Evolutionary conservation across 768 basidiomycete species (phyloP).

Genomic region (Coprinopsis sp.): DNA sequence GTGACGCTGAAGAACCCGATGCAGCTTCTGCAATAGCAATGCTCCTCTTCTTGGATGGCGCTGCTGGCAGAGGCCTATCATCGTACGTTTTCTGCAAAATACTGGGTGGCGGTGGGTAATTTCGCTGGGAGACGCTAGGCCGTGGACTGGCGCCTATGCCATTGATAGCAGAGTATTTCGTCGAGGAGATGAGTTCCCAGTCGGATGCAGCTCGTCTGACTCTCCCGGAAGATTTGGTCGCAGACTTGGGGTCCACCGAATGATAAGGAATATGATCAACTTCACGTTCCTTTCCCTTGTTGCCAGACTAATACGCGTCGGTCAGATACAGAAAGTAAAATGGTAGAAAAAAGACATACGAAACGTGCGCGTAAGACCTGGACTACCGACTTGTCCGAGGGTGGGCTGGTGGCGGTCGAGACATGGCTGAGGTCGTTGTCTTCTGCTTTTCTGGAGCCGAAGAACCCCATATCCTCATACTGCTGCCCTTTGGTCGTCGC

Average conservation of each 20-base stretch:
- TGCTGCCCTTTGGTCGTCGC: conserved; percentile 13
- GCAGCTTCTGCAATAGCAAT: background rate
- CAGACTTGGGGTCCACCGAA: conserved; percentile 3
- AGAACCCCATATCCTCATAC: conserved; percentile 51
- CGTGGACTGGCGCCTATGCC: conserved; percentile 18
- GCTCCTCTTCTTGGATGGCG: conserved; percentile 15
- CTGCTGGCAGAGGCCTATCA: conserved; percentile 17
- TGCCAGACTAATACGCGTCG: conserved; percentile 42
- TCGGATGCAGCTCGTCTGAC: background rate
- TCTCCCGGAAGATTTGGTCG: background rate
- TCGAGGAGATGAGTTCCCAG: conserved; percentile 15
- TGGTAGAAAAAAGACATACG: conserved; percentile 33
- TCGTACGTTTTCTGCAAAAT: conserved; percentile 11
- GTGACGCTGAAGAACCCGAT: background rate
- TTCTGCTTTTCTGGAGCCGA: conserved; percentile 45
- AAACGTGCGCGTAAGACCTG: conserved; percentile 60
- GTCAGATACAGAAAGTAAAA: conserved; percentile 8
- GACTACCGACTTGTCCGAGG: conserved; percentile 43
- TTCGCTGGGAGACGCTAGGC: conserved; percentile 12
- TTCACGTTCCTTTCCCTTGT: conserved; percentile 56
- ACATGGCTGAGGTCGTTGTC: conserved; percentile 31
- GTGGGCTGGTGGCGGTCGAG: conserved; percentile 21
- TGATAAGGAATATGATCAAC: conserved; percentile 25
- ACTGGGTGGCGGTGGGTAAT: conserved; percentile 18
- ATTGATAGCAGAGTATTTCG: conserved; percentile 5